Base-by-base conservation (phyloP, 169 alveolate species). In the Theileria annulata region DNA sequence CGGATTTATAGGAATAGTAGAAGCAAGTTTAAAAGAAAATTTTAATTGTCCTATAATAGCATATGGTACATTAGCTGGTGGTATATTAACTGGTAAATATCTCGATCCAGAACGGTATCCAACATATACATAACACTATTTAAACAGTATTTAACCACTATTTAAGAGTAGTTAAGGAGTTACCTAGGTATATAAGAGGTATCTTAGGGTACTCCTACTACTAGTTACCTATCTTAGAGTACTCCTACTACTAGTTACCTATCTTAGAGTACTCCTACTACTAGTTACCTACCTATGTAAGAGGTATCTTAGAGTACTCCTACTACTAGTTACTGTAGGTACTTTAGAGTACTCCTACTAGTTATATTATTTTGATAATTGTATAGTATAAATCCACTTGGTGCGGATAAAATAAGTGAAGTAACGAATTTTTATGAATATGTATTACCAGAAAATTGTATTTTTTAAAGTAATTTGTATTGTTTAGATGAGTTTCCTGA, bases 61-160 rank as follows among this genome's bases (percentile, higher is more conserved):
- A 13, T 92, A 92, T 72, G 95, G 94, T 27, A 63, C 80, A n/a
- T 81, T 92, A 49, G 96, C 96, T 9, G 96, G 96, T 13, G 96
- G 96, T 62, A 88, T 92, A n/a, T 67, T 92, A 48, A 92, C 96
- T 5, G 95, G 95, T 23, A 92, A 92, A 69, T 92, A 92, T 80
- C 80, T 92, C 51, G 95, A 92, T 71, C 96, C 96, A 0, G 95
- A 92, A 68, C 56, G 94, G 92, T 56, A 56, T 25, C 15, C 1
- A 1, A 19, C 30, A 42, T 8, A 35, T n/a, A n/a, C n/a, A n/a
- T 17, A 17, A 49, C n/a, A n/a, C n/a, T n/a, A n/a, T n/a, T n/a
- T n/a, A n/a, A n/a, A n/a, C n/a, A n/a, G n/a, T n/a, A 35, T 35
- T 35, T 28, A 58, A 9, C 47, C 13, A 59, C 68, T 59, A 8